A percentile compares a stretch with the other conserved stretches of the same genome.
Evolutionary conservation across 2,329 filamentous ascomycete species (phyloP).

Genomic region (Ophiostoma pallidulum): DNA sequence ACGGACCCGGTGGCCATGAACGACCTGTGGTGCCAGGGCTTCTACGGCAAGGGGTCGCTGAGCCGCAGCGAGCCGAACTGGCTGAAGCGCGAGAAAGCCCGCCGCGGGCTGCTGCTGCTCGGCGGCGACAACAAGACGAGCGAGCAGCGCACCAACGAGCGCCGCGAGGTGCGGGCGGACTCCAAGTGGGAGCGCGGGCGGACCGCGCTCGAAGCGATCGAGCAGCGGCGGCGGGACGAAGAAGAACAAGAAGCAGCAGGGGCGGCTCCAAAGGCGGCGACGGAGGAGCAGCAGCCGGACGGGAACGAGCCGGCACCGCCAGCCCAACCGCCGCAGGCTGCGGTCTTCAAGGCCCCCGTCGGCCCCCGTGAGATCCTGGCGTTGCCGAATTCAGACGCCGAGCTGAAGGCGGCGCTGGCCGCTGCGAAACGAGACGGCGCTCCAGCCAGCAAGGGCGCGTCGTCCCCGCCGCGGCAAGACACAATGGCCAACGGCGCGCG

Average conservation of each 20-base stretch:
- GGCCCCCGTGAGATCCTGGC: conserved; percentile 40
- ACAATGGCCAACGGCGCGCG: not conserved
- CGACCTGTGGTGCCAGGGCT: conserved; percentile 90
- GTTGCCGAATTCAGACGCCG: conserved; percentile 45
- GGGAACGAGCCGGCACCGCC: not conserved
- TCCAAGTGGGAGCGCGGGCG: conserved; percentile 90
- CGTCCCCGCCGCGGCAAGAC: not conserved
- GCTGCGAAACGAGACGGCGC: not conserved
- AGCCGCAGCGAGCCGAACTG: conserved; percentile 94
- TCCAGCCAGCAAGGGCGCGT: too few relatives aligned
- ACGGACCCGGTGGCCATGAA: conserved; percentile 66
- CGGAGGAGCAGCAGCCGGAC: not conserved
- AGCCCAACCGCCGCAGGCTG: not conserved
- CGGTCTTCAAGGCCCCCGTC: conserved; percentile 27
- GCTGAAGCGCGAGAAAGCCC: conserved; percentile 72
- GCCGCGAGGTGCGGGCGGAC: conserved; percentile 70
- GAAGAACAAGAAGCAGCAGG: conserved; percentile 20
- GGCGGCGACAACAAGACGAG: conserved; percentile 45
- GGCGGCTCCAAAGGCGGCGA: not conserved
- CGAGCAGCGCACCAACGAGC: conserved; percentile 67
- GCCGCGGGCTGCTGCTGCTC: conserved; percentile 54
- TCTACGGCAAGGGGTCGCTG: conserved; percentile 89
- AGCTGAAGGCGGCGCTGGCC: conserved; percentile 20
- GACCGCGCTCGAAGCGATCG: conserved; percentile 73
- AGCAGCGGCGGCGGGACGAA: conserved; percentile 50